These are phyloP conservation scores for Trichosanthes cucumerina DNA, from an alignment of 306 rosid species.

Conservation along the genomic window DNA sequence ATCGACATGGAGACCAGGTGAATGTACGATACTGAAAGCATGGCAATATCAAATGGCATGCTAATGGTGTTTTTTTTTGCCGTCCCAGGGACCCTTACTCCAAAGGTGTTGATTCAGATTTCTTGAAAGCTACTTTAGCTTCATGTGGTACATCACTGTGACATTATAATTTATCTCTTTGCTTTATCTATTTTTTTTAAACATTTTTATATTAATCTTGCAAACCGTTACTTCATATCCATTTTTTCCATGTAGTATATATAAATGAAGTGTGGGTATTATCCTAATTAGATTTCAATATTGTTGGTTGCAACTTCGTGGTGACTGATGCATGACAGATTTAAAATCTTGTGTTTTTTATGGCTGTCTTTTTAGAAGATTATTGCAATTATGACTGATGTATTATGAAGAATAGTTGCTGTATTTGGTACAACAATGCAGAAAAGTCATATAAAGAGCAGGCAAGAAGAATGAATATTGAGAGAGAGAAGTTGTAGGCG, in stretches of 20 bases:
- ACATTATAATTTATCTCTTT: background rate
- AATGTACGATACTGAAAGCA: background rate
- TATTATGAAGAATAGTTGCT: background rate
- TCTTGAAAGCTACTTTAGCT: constrained; percentile 66
- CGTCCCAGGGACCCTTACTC: constrained; percentile 66
- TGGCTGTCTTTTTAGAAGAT: background rate
- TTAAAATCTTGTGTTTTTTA: background rate
- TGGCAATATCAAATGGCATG: background rate
- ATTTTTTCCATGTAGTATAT: background rate
- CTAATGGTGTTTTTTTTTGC: too few relatives aligned
- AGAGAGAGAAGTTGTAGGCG: background rate
- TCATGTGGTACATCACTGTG: constrained; percentile 38
- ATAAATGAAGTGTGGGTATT: background rate
- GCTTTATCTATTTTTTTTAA: background rate
- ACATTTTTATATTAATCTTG: too few relatives aligned
- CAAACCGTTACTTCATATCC: background rate
- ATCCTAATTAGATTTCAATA: background rate
- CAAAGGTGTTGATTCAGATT: constrained; percentile 49
- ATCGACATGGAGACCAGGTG: background rate
- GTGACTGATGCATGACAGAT: background rate
- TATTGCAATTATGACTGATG: background rate
- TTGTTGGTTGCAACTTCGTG: background rate
- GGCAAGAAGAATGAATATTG: background rate
- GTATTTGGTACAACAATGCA: background rate
- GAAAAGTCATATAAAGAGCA: background rate